Evolutionary conservation across 169 alveolate species (phyloP), one percentile per base, ranked within the genome.

Genomic region (Ichthyophthirius multifiliis): DNA sequence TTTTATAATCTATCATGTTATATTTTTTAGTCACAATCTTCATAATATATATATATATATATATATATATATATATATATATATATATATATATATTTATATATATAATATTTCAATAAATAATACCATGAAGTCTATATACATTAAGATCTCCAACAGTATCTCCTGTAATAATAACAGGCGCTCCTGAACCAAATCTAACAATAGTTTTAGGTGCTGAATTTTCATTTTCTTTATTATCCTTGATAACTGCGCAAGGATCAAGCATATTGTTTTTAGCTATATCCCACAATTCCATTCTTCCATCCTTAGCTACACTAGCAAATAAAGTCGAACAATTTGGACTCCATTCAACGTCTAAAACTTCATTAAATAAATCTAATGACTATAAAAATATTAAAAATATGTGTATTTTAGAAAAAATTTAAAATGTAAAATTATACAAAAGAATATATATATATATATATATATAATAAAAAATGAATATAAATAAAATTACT

Each of bases 281-380:
- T 13, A 94, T 79, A 82, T 96, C 98, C 99, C 99, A 96, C 18
- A 96, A 88, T 87, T 96, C 99, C 35, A 96, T 85, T 81, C 98
- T 90, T 0, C 99, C 99, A 83, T 95, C 98, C 76, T 94, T 96
- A 47, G 96, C 94, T 32, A 95, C 96, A 35, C 91, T 86, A 9
- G 95, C 94, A 76, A 93, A 93, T 39, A 93, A 86, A 20, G 97
- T 91, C 23, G 96, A 87, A 34, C 95, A 90, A 74, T 92, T 85
- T 10, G 95, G 94, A 75, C 94, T 84, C 97, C 98, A 92, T 67
- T 84, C 90, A 41, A 91, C 75, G 74, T 90, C 96, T 63, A 90
- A 83, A 5, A 95, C 97, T 87, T 93, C 94, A 64, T 95, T 94
- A 65, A 87, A 82, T 46, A 90, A 83, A 46, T 88, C 88, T 71